Evolutionary conservation across 2,329 filamentous ascomycete genomes (phyloP), one percentile per base, ranked within the genome.

Genomic region (Metarhizium guizhouense): DNA sequence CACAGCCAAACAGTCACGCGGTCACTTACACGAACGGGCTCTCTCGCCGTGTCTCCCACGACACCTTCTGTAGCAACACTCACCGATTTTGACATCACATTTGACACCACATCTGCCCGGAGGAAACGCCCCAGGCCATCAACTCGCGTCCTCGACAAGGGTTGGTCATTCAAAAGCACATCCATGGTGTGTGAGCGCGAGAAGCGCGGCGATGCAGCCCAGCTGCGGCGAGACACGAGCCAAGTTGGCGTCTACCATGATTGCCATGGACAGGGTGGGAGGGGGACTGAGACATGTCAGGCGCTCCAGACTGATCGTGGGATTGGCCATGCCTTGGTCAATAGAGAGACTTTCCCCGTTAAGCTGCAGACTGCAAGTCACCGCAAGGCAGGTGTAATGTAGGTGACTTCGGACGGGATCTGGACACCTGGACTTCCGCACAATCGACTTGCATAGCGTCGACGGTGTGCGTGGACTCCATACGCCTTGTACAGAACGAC

Each of bases 291-390:
- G 42, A 54, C 55, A 56, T 16, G 47, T 54, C 55, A 54, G 52
- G 55, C 52, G 55, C 52, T 53, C 30, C 42, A 32, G 16, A 30
- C 47, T 47, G 18, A 49, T 43, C 20, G 51, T 50, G 54, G 54
- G 50, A 53, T 56, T 56, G 55, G 47, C 40, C 32, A 20, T 53
- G n/a, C 30, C 51, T 30, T 43, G 10, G 11, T 8, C 30, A 52
- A 54, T 4, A 25, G 25, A 47, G 55, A 48, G 14, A 6, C 38
- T 16, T 48, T 38, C 40, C 38, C 29, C 25, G 51, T 34, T 47
- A 51, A 47, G 51, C 20, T 53, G 51, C 55, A 53, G 30, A 54
- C 55, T 56, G 55, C 51, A 54, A 38, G 52, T 51, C 52, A 56
- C 55, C 20, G 55, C 32, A 25, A 25, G 25, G 25, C 25, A 25